phyloP scores from a whole-genome alignment of 2,329 filamentous ascomycete genomes.

The Corinectria fuckeliana region DNA sequence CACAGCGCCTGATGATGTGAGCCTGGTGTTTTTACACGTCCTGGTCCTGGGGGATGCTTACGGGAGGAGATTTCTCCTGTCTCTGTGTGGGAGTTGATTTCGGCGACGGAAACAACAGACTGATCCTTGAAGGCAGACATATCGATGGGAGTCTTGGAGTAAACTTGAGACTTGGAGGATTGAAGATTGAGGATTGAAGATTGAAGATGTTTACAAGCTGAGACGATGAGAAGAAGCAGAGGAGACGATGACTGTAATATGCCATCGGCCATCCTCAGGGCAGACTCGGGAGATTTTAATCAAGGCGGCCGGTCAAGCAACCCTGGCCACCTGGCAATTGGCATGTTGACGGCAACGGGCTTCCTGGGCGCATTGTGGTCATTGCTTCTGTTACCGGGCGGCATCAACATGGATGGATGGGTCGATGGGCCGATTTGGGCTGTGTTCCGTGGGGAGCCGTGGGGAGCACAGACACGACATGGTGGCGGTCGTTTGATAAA shows the following conservation, averaged over 20 bases:
- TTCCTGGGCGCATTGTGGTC: conserved; percentile 38
- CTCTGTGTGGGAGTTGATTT: conserved; percentile 24
- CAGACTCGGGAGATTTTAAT: conserved; percentile 27
- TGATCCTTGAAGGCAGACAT: conserved; percentile 35
- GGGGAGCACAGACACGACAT: conserved; percentile 35
- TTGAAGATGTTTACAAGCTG: no score
- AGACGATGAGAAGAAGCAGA: background rate
- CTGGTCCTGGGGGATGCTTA: conserved; percentile 15
- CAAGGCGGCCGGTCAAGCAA: conserved; percentile 24
- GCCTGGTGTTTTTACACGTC: background rate
- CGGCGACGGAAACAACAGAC: conserved; percentile 25
- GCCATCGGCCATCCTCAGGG: background rate
- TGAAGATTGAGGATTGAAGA: background rate
- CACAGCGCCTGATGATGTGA: conserved; percentile 33
- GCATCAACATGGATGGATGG: conserved; percentile 39
- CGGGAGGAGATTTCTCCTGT: conserved; percentile 16
- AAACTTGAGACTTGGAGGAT: conserved; percentile 11
- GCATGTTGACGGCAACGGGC: conserved; percentile 32
- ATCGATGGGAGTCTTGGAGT: background rate
- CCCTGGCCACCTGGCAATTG: conserved; percentile 15
- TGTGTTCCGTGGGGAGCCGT: conserved; percentile 28
- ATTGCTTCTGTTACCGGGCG: conserved; percentile 30
- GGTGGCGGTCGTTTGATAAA: conserved; percentile 30
- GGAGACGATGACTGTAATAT: background rate
- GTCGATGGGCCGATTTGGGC: conserved; percentile 34